Conservation (phyloP, 768 basidiomycete species). For the Scleroderma citrinum region DNA sequence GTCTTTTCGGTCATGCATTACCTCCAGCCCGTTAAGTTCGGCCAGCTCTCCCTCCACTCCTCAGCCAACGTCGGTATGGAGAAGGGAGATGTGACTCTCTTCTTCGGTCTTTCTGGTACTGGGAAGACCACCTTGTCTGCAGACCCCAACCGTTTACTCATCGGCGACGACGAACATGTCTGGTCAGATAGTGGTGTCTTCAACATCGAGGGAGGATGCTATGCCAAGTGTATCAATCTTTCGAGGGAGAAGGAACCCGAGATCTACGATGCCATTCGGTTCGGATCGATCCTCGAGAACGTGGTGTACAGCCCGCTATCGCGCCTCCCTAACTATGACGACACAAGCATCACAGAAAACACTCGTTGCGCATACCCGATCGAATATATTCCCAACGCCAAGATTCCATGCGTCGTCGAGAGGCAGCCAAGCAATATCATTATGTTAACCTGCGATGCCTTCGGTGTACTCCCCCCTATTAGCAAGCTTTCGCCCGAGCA, state of each 20-base stretch:
- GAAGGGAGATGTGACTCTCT: conserved; percentile 89
- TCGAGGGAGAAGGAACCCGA: conserved; percentile 97
- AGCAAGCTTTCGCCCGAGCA: conserved; percentile 89
- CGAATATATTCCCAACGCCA: conserved; percentile 92
- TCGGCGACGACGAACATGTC: conserved; percentile 99
- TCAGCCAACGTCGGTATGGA: conserved; percentile 94
- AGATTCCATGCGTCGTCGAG: conserved; percentile 85
- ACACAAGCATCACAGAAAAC: conserved; percentile 96
- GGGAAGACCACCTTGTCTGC: conserved; percentile 99
- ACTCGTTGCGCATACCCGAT: conserved; percentile 99
- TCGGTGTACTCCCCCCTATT: conserved; percentile 96
- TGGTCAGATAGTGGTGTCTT: conserved; percentile 99
- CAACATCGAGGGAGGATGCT: conserved; percentile 99
- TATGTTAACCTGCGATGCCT: conserved; percentile 97
- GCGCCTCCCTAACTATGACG: conserved; percentile 91
- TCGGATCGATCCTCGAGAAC: conserved; percentile 97
- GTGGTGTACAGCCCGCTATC: conserved; percentile 89
- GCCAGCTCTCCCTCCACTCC: conserved; percentile 95
- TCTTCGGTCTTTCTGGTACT: conserved; percentile 98
- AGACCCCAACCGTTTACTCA: conserved; percentile 88
- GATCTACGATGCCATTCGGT: conserved; percentile 92
- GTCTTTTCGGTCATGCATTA: conserved; percentile 99
- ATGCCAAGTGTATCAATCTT: conserved; percentile 97
- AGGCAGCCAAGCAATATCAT: conserved; percentile 91
- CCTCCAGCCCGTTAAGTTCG: conserved; percentile 97